These are phyloP conservation scores for Scalesia atractyloides DNA, from an alignment of 129 eudicot species.

Conservation along the genomic window DNA sequence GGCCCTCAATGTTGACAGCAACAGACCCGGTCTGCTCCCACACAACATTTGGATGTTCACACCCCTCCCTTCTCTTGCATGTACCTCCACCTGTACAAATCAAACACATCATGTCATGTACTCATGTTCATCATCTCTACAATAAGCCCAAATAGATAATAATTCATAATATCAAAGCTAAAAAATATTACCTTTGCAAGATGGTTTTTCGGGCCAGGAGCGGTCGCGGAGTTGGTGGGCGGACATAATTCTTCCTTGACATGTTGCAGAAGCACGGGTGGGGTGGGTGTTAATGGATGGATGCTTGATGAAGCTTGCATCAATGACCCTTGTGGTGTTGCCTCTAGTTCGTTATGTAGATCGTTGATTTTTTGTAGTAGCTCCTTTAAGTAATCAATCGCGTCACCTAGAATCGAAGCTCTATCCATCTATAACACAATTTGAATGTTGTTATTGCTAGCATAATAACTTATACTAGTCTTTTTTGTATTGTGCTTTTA, in stretches of 20 bases:
- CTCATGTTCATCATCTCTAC: background rate
- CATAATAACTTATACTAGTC: no score
- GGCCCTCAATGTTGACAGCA: slow-evolving; percentile 72
- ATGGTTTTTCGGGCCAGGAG: slow-evolving; percentile 56
- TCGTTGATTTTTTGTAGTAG: slow-evolving; percentile 61
- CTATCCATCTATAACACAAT: slow-evolving; percentile 60
- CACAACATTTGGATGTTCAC: slow-evolving; percentile 85
- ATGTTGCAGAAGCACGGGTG: slow-evolving; percentile 39
- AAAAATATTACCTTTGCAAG: slow-evolving; percentile 52
- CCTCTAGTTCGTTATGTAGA: slow-evolving; percentile 56
- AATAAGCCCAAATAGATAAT: background rate
- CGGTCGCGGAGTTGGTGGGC: slow-evolving; percentile 5
- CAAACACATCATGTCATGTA: background rate
- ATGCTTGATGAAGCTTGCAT: slow-evolving; percentile 46
- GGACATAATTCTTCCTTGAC: slow-evolving; percentile 61
- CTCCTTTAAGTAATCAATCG: slow-evolving; percentile 71
- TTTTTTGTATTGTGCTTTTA: no score
- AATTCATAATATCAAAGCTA: background rate
- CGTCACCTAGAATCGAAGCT: slow-evolving; percentile 78
- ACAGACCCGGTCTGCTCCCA: slow-evolving; percentile 74
- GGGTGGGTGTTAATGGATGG: slow-evolving; percentile 58
- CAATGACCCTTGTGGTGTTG: slow-evolving; percentile 45
- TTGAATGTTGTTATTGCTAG: background rate
- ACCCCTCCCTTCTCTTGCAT: slow-evolving; percentile 66
- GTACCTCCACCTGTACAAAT: slow-evolving; percentile 59